Evolutionary conservation across 306 rosid genomes (phyloP).

Genomic region (barrel medic (Medicago truncatula)): MtrunA17r5.0-ANR NC_053043.1:12556501-12557000

Average conservation of each 20-base stretch:
- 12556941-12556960: constrained; percentile 30
- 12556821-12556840: background rate
- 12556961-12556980: background rate
- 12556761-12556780: background rate
- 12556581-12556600: background rate
- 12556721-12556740: background rate
- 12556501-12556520: constrained; percentile 1
- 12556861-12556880: background rate
- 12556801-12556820: background rate
- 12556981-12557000: background rate
- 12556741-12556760: background rate
- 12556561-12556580: constrained; percentile 1
- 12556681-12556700: background rate
- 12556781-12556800: background rate
- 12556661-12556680: constrained; percentile 1
- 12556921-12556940: constrained; percentile 5
- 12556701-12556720: background rate
- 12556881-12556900: background rate
- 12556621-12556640: constrained; percentile 9
- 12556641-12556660: constrained; percentile 4
- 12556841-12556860: background rate
- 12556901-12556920: background rate
- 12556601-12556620: background rate
- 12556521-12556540: background rate
- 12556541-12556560: background rate